Conservation (phyloP, 805 yeast species). For the Hanseniaspora meyeri region DNA sequence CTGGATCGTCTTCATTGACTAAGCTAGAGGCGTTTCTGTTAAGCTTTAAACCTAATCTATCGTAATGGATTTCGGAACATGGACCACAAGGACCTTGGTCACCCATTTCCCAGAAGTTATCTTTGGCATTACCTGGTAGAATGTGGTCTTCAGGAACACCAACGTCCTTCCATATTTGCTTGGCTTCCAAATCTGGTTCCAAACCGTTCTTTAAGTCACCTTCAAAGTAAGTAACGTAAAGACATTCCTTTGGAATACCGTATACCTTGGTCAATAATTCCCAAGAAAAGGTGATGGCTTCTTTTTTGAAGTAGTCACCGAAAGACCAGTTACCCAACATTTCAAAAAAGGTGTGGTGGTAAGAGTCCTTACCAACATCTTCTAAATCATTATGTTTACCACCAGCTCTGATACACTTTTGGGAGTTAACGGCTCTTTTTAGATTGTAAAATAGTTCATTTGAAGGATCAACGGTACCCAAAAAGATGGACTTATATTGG, state of each 20-base stretch:
- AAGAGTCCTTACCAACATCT: slow-evolving; percentile 95
- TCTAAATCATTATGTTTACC: slow-evolving; percentile 97
- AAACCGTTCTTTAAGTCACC: slow-evolving; percentile 77
- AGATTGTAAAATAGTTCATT: slow-evolving; percentile 63
- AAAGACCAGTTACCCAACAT: slow-evolving; percentile 99
- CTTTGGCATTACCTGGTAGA: slow-evolving; percentile 78
- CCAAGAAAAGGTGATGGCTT: slow-evolving; percentile 84
- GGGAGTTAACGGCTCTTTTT: slow-evolving; percentile 88
- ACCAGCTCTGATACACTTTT: slow-evolving; percentile 98
- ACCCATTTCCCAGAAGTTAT: slow-evolving; percentile 99
- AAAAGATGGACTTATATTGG: slow-evolving; percentile 93
- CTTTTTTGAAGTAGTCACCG: slow-evolving; percentile 95
- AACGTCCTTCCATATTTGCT: slow-evolving; percentile 66
- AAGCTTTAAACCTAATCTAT: slow-evolving; percentile 59
- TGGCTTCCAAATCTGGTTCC: slow-evolving; percentile 89
- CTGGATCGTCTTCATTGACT: slow-evolving; percentile 95
- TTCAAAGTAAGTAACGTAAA: slow-evolving; percentile 92
- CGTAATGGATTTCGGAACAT: slow-evolving; percentile 94
- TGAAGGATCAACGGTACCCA: slow-evolving; percentile 94
- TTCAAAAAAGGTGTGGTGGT: slow-evolving; percentile 97
- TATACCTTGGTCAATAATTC: slow-evolving; percentile 76
- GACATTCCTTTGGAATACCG: slow-evolving; percentile 62
- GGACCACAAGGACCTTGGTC: slow-evolving; percentile 99
- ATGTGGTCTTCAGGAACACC: slow-evolving; percentile 91
- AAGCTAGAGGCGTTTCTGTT: slow-evolving; percentile 87